Evolutionary conservation across 805 yeast genomes (phyloP).

Genomic region (Candida maesae): DNA sequence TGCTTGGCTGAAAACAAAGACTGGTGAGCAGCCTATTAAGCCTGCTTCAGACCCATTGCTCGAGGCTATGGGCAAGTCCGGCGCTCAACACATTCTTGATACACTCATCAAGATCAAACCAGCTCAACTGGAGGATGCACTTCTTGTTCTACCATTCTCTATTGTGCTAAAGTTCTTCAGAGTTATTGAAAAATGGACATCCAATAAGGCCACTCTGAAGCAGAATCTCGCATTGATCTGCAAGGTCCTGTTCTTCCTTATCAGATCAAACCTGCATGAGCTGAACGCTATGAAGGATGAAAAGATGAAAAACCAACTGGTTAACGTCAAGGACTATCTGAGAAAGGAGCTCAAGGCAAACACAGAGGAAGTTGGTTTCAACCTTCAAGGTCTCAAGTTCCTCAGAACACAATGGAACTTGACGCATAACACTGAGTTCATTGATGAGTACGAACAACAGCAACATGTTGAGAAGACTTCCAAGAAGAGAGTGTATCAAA

Average conservation of each 20-base stretch:
- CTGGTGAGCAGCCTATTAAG: conserved; percentile 46
- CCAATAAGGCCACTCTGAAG: conserved; percentile 40
- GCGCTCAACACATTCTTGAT: conserved; percentile 76
- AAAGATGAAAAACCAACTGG: conserved; percentile 57
- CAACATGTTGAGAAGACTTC: conserved; percentile 50
- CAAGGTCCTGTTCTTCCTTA: conserved; percentile 69
- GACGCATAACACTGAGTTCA: conserved; percentile 67
- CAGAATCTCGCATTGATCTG: conserved; percentile 62
- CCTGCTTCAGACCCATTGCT: conserved; percentile 73
- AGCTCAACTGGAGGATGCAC: conserved; percentile 88
- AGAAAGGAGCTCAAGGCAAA: conserved; percentile 51
- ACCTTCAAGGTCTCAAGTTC: conserved; percentile 76
- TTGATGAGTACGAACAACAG: conserved; percentile 60
- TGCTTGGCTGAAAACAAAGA: conserved; percentile 39
- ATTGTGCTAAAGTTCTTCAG: conserved; percentile 66
- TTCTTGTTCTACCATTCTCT: conserved; percentile 86
- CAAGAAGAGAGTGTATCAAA: conserved; percentile 71
- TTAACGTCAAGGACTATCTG: conserved; percentile 57
- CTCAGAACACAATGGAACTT: conserved; percentile 75
- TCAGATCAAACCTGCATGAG: conserved; percentile 75
- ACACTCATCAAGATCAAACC: conserved; percentile 68
- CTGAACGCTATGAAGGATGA: conserved; percentile 66
- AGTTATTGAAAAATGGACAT: conserved; percentile 75
- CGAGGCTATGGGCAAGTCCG: conserved; percentile 63
- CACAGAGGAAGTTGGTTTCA: conserved; percentile 68